A percentile compares a stretch with the other conserved stretches of the same genome.
Conservation (phyloP, 2,329 filamentous ascomycete species). For the Penicillium sp. region DNA sequence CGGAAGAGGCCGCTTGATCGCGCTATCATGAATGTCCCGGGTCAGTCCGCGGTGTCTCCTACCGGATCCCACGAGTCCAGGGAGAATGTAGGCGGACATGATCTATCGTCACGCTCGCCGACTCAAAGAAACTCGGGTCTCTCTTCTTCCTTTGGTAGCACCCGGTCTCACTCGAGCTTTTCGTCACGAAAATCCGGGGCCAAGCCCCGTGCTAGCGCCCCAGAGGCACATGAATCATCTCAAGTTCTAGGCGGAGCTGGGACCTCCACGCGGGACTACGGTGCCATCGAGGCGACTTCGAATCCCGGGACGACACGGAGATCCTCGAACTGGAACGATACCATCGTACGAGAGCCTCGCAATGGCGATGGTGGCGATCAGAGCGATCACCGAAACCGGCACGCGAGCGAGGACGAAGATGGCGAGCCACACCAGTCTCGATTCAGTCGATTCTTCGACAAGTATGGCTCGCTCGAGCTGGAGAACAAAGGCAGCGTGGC, state of each 20-base stretch:
- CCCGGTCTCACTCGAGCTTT: slow-evolving; percentile 20
- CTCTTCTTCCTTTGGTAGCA: slow-evolving; percentile 19
- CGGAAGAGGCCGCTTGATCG: slow-evolving; percentile 19
- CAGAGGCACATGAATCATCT: slow-evolving; percentile 24
- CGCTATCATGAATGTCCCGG: slow-evolving; percentile 32
- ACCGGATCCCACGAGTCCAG: slow-evolving; percentile 10
- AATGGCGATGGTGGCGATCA: neutral
- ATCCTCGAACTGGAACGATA: slow-evolving; percentile 8
- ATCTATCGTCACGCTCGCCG: slow-evolving; percentile 17
- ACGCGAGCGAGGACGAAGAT: slow-evolving; percentile 5
- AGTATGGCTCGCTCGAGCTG: slow-evolving; percentile 57
- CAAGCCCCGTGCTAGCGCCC: slow-evolving; percentile 12
- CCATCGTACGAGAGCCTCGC: slow-evolving; percentile 4
- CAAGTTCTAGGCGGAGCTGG: slow-evolving; percentile 26
- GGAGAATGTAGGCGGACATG: slow-evolving; percentile 12
- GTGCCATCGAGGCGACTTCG: slow-evolving; percentile 21
- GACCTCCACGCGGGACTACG: slow-evolving; percentile 26
- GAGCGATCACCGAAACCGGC: neutral
- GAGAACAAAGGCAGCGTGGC: slow-evolving; percentile 63
- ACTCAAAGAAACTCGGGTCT: slow-evolving; percentile 20
- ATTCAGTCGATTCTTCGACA: slow-evolving; percentile 48
- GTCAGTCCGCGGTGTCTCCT: slow-evolving; percentile 21
- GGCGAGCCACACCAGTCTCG: slow-evolving; percentile 29
- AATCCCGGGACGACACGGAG: neutral
- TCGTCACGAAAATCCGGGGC: slow-evolving; percentile 15